Base-by-base conservation (phyloP, 257 asterid species). In the Marsdenia floribunda region DNA sequence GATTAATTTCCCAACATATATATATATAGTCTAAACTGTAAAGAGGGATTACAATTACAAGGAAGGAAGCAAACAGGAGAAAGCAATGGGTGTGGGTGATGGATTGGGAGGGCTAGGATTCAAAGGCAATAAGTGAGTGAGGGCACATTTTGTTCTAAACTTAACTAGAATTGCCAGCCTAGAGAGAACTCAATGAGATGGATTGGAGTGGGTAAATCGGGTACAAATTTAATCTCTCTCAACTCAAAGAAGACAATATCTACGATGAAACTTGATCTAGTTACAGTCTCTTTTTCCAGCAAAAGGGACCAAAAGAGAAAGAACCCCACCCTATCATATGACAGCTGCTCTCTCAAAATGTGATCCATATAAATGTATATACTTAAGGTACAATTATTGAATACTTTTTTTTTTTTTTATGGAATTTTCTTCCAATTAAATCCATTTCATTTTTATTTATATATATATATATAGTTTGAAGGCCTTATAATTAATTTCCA, bases 361-460 rank as follows among this genome's bases (percentile, higher is more conserved):
- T 80, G 85, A 83, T 85, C 85, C 89, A 18, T 76, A 52, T 70
- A 80, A 78, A 75, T 69, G 75, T 70, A 77, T 68, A 76, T 66
- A 76, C 13, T 21, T 71, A 72, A 68, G 76, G 82, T 80, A 69
- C 85, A 87, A 90, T 88, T 77, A 88, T 87, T 92, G 87, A 78
- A 78, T 80, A 75, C 49, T 4, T 5, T 78, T 75, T 76, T 38
- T 38, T 47, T 78, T 75, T 76, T 38, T 29, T 47, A 75, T 79
- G 78, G 71, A 77, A 73, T 75, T 76, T 42, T 81, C 67, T 70
- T 82, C 76, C 77, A 80, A n/a, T n/a, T n/a, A n/a, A 79, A 78
- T 77, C 77, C 78, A 79, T 59, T 75, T 52, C 73, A 6, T 49
- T 52, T 52, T 52, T 15, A 1, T 3, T 38, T 38, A 38, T 38